These are phyloP conservation scores for Dioszegia hungarica DNA, from an alignment of 768 basidiomycete genomes.

Conservation along the genomic window DNA sequence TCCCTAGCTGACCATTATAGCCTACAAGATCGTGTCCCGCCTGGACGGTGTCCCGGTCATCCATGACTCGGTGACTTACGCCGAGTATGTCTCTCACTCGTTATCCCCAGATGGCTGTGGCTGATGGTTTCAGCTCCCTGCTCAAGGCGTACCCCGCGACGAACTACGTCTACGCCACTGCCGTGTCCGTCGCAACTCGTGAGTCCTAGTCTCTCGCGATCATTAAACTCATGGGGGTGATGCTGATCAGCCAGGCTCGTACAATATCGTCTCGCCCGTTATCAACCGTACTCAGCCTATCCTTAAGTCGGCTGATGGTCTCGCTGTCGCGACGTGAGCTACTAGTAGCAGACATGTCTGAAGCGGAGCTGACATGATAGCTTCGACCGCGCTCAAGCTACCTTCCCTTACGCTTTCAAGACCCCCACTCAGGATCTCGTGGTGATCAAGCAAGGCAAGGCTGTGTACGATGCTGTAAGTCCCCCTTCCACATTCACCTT, in stretches of 20 bases:
- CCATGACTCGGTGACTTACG: constrained; percentile 43
- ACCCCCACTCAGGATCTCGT: constrained; percentile 41
- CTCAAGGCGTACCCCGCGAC: constrained; percentile 39
- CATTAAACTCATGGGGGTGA: not conserved
- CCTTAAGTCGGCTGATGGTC: constrained; percentile 40
- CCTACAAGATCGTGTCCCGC: constrained; percentile 44
- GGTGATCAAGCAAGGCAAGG: constrained; percentile 43
- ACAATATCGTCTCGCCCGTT: constrained; percentile 43
- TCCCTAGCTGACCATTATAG: constrained; percentile 8
- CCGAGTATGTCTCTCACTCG: constrained; percentile 31
- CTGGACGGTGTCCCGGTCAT: constrained; percentile 43
- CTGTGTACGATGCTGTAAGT: constrained; percentile 45
- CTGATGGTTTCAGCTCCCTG: constrained; percentile 21
- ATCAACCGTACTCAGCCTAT: constrained; percentile 40
- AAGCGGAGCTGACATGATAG: constrained; percentile 8
- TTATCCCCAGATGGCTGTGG: too few species aligned
- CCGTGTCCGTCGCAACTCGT: constrained; percentile 38
- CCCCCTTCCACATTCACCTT: not conserved
- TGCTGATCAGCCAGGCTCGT: constrained; percentile 32
- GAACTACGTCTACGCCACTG: constrained; percentile 36
- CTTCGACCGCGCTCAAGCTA: constrained; percentile 42
- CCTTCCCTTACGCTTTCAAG: constrained; percentile 48
- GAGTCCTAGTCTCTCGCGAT: constrained; percentile 6
- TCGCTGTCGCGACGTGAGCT: constrained; percentile 45
- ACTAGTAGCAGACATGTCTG: not conserved